Base-by-base conservation (phyloP, 345 rosid genomes). In the Carallia brachiata region DNA sequence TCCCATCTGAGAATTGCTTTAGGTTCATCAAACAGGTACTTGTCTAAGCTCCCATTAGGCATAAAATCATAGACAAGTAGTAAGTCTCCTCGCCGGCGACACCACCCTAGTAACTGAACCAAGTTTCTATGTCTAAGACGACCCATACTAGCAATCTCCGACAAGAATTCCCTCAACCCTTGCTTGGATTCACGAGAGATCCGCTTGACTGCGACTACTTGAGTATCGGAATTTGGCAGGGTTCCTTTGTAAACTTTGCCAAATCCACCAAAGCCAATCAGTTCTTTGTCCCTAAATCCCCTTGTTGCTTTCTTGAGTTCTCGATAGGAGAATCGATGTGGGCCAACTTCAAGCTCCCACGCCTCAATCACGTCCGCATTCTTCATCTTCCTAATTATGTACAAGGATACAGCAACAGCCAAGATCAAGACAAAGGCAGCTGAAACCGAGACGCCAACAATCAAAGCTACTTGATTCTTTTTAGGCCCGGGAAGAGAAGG, bases 1-100 rank as follows among this genome's bases (percentile, higher is more conserved):
- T 77, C 83, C 99, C 99, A 92, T 19, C 66, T 82, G 68, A 95
- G 90, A 78, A 81, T 70, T 28, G 72, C 34, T 69, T 65, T 76
- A 23, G 94, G 89, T 70, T 83, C 83, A 53, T 87, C 88, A 56
- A 86, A 95, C 9, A 95, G 63, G 82, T 81, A 89, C 83, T 82
- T 89, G 75, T 95, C 99, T 70, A 95, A 82, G 88, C 98, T 92
- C 57, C 97, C 94, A 56, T 89, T 89, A 32, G 97, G 84, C 98
- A 92, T 95, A 70, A 37, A 95, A 67, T 95, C 98, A 57, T 95
- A 95, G 7, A 95, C 94, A 8, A 92, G 85, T 37, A 92, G 68
- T 57, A 95, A 67, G 76, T 89, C 97, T 1, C 81, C 85, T 52
- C 66, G 67, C 30, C 80, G 73, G 36, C 94, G 84, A 74, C 97